Base-by-base conservation (phyloP, 768 basidiomycete genomes). In the Podaxis pistillaris region DNA sequence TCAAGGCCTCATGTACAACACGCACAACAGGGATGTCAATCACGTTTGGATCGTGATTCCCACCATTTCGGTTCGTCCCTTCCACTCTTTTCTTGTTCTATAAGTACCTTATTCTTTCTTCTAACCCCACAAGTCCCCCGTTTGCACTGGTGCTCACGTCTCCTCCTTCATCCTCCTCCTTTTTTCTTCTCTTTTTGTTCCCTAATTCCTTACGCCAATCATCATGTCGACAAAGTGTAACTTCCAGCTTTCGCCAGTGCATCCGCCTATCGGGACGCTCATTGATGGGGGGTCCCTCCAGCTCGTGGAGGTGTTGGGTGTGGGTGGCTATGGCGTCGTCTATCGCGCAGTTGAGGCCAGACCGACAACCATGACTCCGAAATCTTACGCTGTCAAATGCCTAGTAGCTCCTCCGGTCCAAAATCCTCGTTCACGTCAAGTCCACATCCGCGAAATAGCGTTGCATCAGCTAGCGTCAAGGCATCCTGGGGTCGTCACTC, bases 291-390 rank as follows among this genome's bases (percentile, higher is more conserved):
- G 87, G 68, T 81, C 87, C 60, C 86, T 98, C 66, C 86, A 95
- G 77, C 90, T 98, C 68, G 86, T 92, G 68, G 87, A 92, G 72
- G 86, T 96, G 65, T 86, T 98, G 61, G 96, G 97, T 64, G 87
- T 94, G 58, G 96, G 96, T 47, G 96, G 96, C 53, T 98, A 97
- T 72, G 96, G 96, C 66, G 89, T 96, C 68, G 96, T 97, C 37
- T 97, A 97, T 74, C 91, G 93, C 63, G 96, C 93, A 57, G 80
- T 92, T 65, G 91, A 92, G 71, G 77, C 80, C 33, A 80, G 74
- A 64, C 78, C 83, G 68, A 74, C 82, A 40, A 78, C 71, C 41
- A 68, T 69, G 59, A 26, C 46, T 4, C 78, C 75, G 19, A 81
- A 80, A 68, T 89, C 87, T 62, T 95, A 88, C 75, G 95, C 95